Evolutionary conservation across 1,284 basidiomycete species (phyloP).

Genomic region (Coniophora puteana): DNA sequence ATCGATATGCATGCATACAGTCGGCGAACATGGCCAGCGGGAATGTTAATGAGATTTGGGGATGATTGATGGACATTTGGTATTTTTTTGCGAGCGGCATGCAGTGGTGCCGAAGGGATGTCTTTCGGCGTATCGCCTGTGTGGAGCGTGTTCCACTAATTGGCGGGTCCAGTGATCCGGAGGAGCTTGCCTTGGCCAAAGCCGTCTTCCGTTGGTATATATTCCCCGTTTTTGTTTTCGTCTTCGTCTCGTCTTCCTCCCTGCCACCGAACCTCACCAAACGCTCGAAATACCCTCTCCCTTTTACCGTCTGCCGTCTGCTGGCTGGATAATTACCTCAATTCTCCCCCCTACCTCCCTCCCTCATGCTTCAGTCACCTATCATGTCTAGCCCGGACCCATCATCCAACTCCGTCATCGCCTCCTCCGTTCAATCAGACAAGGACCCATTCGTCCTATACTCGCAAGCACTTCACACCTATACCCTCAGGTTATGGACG

Average conservation of each 20-base stretch:
- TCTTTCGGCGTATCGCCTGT: neutral
- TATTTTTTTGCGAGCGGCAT: no score
- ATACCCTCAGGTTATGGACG: slow-evolving; percentile 64
- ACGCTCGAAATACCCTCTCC: slow-evolving; percentile 5
- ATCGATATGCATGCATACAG: no score
- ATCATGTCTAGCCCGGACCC: no score
- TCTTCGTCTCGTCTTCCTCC: neutral
- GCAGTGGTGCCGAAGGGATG: slow-evolving; percentile 3
- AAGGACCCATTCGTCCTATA: slow-evolving; percentile 48
- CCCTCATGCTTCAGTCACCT: no score
- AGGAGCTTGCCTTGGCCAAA: neutral
- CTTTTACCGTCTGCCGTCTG: slow-evolving; percentile 19
- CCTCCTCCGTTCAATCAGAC: slow-evolving; percentile 9
- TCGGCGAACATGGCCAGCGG: no score
- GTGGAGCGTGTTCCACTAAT: slow-evolving; percentile 7
- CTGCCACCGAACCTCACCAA: neutral
- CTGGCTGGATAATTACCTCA: no score
- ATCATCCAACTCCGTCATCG: slow-evolving; percentile 19
- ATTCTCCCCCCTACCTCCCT: no score
- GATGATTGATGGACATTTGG: no score
- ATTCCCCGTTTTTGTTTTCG: neutral
- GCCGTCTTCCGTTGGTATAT: neutral
- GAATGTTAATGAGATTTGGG: no score
- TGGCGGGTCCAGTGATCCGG: slow-evolving; percentile 22
- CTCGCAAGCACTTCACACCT: slow-evolving; percentile 61